Evolutionary conservation across 305 asterid species (phyloP).

Genomic region (Stenogyne calaminthoides): DNA sequence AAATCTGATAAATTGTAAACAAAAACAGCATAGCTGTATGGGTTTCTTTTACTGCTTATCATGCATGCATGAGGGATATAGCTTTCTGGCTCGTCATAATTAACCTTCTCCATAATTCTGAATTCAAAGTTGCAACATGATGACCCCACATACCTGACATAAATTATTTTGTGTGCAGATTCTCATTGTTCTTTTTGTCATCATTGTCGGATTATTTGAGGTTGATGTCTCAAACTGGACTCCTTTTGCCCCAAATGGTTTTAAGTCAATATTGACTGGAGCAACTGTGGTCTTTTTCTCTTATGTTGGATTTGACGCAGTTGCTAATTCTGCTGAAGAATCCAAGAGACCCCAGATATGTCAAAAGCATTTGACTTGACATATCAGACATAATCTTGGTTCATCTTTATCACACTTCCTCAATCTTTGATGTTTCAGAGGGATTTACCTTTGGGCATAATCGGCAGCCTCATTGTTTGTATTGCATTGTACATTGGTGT

Average conservation of each 20-base stretch:
- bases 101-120: constrained; percentile 6
- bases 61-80: background rate
- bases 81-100: background rate
- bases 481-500: constrained; percentile 71
- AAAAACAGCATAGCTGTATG: background rate
- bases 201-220: constrained; percentile 74
- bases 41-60: constrained; percentile 9
- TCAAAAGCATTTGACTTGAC: constrained; percentile 27
- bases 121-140: constrained; percentile 19
- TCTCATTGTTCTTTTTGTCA: constrained; percentile 69
- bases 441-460: constrained; percentile 83
- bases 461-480: constrained; percentile 81
- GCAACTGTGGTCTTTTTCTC: constrained; percentile 90
- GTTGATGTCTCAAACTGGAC: constrained; percentile 85
- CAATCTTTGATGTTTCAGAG: constrained; percentile 49
- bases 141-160: constrained; percentile 35
- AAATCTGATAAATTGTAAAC: background rate
- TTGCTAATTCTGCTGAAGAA: constrained; percentile 95
- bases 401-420: constrained; percentile 24
- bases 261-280: constrained; percentile 64
- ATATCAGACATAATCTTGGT: background rate
- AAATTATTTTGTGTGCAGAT: constrained; percentile 50
- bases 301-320: constrained; percentile 91
- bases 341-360: constrained; percentile 82
- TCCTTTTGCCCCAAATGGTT: constrained; percentile 82